Evolutionary conservation across 805 yeast species (phyloP), one percentile per base, ranked within the genome.

Genomic region (Suhomyces sp.): DNA sequence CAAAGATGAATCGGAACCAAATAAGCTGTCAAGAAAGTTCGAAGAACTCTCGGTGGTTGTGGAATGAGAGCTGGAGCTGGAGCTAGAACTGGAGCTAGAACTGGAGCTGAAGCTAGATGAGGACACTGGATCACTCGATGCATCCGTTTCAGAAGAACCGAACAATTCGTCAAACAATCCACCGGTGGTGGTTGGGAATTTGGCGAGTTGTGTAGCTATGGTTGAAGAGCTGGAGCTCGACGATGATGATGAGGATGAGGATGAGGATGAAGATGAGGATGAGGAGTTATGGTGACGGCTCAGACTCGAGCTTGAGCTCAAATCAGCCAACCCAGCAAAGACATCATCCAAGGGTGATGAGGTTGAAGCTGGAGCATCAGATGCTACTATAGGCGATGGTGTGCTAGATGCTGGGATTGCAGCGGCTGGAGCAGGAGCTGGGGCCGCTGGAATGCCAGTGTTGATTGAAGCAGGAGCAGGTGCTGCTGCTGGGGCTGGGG

Each of bases 61-160:
- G n/a, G 26, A n/a, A 16, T 12, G 6, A 13, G 30, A 28, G 38
- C 35, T 33, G 36, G 35, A 28, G 20, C 40, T 36, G 35, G 35
- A 25, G 13, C 23, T 22, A 9, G 21, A 20, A 20, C 26, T 24
- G 9, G 29, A 28, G 16, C 33, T 38, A 19, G 41, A 38, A 13
- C 37, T 38, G 33, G 36, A 25, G 28, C 38, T 33, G 11, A 36
- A 40, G 36, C 36, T 27, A 16, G 25, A 16, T 6, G 35, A n/a
- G 27, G n/a, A n/a, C n/a, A n/a, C n/a, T n/a, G n/a, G n/a, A n/a
- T n/a, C n/a, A n/a, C n/a, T n/a, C n/a, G n/a, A n/a, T n/a, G 4
- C 24, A 17, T 3, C 11, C 13, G 11, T 16, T n/a, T n/a, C 13
- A 8, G 29, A 2, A 8, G 22, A 10, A 14, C 19, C 20, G 17